Conservation (phyloP, 495 filamentous ascomycete genomes). For the Aspergillus panamensis region DNA sequence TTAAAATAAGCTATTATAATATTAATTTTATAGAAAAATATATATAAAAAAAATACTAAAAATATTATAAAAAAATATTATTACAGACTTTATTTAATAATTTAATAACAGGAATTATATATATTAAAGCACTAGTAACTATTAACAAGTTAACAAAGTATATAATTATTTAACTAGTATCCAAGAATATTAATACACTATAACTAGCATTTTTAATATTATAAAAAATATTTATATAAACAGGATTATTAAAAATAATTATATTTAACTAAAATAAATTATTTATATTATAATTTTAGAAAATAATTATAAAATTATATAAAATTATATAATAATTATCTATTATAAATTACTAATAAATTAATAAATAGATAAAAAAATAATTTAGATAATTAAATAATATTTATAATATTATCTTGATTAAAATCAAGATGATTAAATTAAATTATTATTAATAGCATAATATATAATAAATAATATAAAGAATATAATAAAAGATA, state of each 20-base stretch:
- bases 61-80: background rate
- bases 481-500: background rate
- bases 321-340: background rate
- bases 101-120: background rate
- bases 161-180: no score
- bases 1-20: background rate
- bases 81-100: background rate
- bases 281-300: background rate
- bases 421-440: background rate
- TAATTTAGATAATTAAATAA: background rate
- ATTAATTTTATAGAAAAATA: background rate
- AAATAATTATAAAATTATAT: background rate
- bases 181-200: background rate
- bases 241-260: background rate
- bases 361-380: background rate
- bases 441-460: background rate
- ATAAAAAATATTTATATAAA: background rate
- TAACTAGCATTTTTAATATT: slow-evolving; percentile 2
- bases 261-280: background rate
- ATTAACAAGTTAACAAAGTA: no score
- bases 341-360: slow-evolving; percentile 1
- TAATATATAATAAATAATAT: background rate
- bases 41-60: background rate
- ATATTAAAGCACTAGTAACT: background rate
- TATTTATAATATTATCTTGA: background rate